A percentile compares a stretch with the other conserved stretches of the same genome.
Evolutionary conservation across 129 eudicot species (phyloP).

Genomic region (Logfia minima): DNA sequence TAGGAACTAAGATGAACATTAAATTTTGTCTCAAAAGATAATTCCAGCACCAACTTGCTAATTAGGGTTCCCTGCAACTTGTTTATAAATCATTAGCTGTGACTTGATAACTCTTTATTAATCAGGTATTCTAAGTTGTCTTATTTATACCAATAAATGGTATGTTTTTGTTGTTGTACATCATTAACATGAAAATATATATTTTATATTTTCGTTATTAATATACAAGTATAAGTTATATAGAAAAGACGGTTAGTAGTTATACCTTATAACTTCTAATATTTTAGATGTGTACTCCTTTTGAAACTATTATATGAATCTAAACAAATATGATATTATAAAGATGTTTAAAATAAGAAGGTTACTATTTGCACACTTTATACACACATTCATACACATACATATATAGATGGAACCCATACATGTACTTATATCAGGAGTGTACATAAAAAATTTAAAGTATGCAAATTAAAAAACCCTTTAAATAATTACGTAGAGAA

Average conservation of each 20-base stretch:
- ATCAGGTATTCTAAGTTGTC: too few species aligned
- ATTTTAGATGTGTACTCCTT: background rate
- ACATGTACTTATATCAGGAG: too few species aligned
- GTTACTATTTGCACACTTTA: too few species aligned
- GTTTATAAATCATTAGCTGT: slow-evolving; percentile 2
- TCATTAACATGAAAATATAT: background rate
- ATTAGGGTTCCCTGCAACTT: slow-evolving; percentile 22
- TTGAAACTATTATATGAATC: too few species aligned
- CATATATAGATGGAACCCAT: too few species aligned
- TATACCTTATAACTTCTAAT: too few species aligned
- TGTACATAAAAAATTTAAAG: too few species aligned
- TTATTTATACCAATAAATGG: background rate
- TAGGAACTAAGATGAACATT: slow-evolving; percentile 3
- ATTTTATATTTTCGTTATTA: background rate
- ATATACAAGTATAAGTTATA: background rate
- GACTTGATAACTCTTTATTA: background rate
- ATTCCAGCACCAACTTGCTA: slow-evolving; percentile 30
- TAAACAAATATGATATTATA: background rate
- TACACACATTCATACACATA: too few species aligned
- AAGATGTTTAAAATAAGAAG: background rate
- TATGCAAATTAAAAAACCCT: too few species aligned
- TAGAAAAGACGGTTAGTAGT: too few species aligned
- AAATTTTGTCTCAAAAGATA: slow-evolving; percentile 18
- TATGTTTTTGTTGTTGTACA: background rate
- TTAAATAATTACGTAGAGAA: too few species aligned